These are phyloP conservation scores for Tolypocladium sp. DNA, from an alignment of 2,329 filamentous ascomycete genomes.

Conservation along the genomic window DNA sequence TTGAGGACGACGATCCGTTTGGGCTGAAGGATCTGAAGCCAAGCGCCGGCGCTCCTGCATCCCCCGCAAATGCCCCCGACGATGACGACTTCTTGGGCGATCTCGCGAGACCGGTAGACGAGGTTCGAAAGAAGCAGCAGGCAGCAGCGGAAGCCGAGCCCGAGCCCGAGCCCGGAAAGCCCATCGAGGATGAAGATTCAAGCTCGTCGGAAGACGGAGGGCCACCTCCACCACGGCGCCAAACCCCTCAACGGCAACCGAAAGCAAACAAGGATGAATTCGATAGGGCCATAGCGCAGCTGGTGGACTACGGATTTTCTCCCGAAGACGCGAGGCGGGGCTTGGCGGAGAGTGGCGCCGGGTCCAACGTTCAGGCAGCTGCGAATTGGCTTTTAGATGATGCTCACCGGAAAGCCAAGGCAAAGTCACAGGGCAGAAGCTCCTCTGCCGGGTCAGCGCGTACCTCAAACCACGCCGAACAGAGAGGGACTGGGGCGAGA, in stretches of 20 bases:
- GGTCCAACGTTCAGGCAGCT: conserved; percentile 73
- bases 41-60: conserved; percentile 17
- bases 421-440: conserved; percentile 52
- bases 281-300: conserved; percentile 74
- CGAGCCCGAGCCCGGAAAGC: conserved; percentile 40
- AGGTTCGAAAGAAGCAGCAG: conserved; percentile 43
- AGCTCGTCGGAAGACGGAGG: conserved; percentile 35
- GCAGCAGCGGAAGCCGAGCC: conserved; percentile 16
- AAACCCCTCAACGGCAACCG: conserved; percentile 11
- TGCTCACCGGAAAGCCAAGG: conserved; percentile 74
- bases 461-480: neutral
- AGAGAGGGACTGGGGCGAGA: conserved; percentile 42
- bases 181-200: conserved; percentile 40
- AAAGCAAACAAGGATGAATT: conserved; percentile 32
- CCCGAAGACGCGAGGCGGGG: conserved; percentile 74
- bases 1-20: conserved; percentile 84
- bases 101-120: conserved; percentile 54
- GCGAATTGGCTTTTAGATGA: conserved; percentile 86
- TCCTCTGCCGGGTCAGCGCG: conserved; percentile 15
- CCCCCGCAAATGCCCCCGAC: conserved; percentile 27
- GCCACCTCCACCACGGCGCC: conserved; percentile 9
- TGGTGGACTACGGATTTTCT: conserved; percentile 92
- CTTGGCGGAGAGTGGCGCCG: conserved; percentile 69
- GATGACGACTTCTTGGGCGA: conserved; percentile 60
- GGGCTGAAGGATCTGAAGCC: conserved; percentile 59